Base-by-base conservation (phyloP, 305 asterid species). In the Salvia sclarea region DNA sequence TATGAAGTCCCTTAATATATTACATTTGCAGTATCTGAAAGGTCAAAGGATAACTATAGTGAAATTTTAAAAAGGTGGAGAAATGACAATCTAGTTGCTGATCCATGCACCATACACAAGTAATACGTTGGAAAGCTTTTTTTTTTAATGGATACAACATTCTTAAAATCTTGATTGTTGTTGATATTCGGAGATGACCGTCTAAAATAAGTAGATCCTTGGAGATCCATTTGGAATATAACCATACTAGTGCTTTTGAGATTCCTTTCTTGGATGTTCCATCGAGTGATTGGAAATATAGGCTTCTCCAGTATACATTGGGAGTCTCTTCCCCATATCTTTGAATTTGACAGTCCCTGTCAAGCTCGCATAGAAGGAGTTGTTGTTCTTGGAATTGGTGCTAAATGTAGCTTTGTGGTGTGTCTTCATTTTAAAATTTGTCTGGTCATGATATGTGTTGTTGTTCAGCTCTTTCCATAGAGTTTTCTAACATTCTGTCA, bases 351-450 rank as follows among this genome's bases (percentile, higher is more conserved):
- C 45, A 35, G 55, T 25, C n/a, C 30, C 21, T 5, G 31, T 40
- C n/a, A 13, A 18, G 28, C 24, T 67, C 33, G 2, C 14, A 3
- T 33, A 13, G 35, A 33, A 10, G 31, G 43, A 22, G 1, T 61
- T 44, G 10, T 24, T 13, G 33, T 53, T 50, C 41, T 9, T 28
- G 30, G 43, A 21, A 47, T 37, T 45, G 25, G 55, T 50, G 53
- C 67, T n/a, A 9, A 40, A 28, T 6, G 22, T 67, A 52, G 47
- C 43, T 70, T 35, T 44, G 53, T 21, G 30, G 50, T 50, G 43
- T 66, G 61, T 43, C 35, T 40, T 48, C 25, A 37, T 13, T 37
- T 60, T 38, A 47, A 56, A 55, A 35, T 76, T 48, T 78, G 4
- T 52, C 17, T 8, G 24, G 17, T 52, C 62, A 63, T 52, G 44